A percentile compares a stretch with the other conserved stretches of the same genome.
Conservation (phyloP, 441 rosid species). For the Hura crepitans region DNA sequence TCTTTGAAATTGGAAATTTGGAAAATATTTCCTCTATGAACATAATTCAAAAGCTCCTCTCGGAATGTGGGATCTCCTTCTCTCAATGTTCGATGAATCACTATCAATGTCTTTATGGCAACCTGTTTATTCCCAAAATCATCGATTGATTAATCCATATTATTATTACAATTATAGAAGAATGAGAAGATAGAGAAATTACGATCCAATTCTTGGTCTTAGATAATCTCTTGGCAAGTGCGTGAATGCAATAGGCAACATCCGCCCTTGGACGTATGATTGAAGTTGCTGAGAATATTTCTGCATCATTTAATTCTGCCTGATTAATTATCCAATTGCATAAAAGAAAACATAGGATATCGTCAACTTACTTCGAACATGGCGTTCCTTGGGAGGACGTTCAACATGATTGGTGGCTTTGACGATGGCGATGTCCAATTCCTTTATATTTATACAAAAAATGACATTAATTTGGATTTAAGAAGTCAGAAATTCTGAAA, state of each 20-base stretch:
- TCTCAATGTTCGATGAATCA: slow-evolving; percentile 71
- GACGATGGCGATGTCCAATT: slow-evolving; percentile 71
- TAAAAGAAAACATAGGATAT: no score
- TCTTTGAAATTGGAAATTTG: slow-evolving; percentile 76
- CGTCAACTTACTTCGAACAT: slow-evolving; percentile 49
- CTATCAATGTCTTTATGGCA: slow-evolving; percentile 67
- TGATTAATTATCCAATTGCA: background rate
- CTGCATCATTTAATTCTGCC: slow-evolving; percentile 19
- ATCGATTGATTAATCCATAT: no score
- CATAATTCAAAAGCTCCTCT: slow-evolving; percentile 59
- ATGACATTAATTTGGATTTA: background rate
- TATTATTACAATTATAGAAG: no score
- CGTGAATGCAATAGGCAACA: slow-evolving; percentile 71
- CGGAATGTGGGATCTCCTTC: slow-evolving; percentile 81
- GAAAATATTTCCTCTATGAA: slow-evolving; percentile 59
- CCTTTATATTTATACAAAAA: slow-evolving; percentile 30
- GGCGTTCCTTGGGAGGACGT: slow-evolving; percentile 77
- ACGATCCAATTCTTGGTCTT: slow-evolving; percentile 74
- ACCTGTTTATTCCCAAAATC: no score
- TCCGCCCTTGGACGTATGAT: slow-evolving; percentile 69
- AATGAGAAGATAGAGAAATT: no score
- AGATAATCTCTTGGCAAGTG: slow-evolving; percentile 63
- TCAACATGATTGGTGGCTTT: slow-evolving; percentile 80
- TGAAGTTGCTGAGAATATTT: slow-evolving; percentile 68
- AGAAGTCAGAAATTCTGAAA: background rate